Base-by-base conservation (phyloP, 352 stramenopile species). In the Pythium graminicola region DNA sequence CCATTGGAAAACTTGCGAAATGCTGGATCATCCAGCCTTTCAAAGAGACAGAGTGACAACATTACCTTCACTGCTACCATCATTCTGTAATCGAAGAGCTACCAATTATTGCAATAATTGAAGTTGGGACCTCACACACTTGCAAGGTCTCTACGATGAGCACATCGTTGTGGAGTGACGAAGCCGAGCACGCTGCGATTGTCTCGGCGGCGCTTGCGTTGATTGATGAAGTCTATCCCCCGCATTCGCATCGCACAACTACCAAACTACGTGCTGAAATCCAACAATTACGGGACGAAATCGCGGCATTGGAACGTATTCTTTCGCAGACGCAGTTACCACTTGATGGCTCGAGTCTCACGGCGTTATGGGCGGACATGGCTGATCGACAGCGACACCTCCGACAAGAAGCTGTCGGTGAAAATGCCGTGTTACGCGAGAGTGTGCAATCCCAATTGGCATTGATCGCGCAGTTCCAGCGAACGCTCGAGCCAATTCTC, bases 221-320 rank as follows among this genome's bases (percentile, higher is more conserved):
- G 24, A 50, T 50, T 24, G 43, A 50, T 24, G 43, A 50, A 22
- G 41, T n/a, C 6, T 48, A 32, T n/a, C n/a, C n/a, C n/a, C n/a
- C n/a, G n/a, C n/a, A n/a, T n/a, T n/a, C n/a, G n/a, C n/a, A n/a
- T n/a, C n/a, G n/a, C n/a, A n/a, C n/a, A n/a, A n/a, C n/a, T n/a
- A n/a, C n/a, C n/a, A n/a, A n/a, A n/a, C 41, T 13, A 19, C 36
- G 19, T 10, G 6, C 7, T 26, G 41, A 6, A 19, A 22, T 33
- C 4, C 8, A 23, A 17, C 8, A 5, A 11, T 7, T 11, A 26
- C n/a, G n/a, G n/a, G n/a, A n/a, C n/a, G n/a, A n/a, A n/a, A n/a
- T n/a, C n/a, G n/a, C n/a, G n/a, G n/a, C n/a, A n/a, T n/a, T n/a
- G n/a, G n/a, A n/a, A n/a, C n/a, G n/a, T n/a, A n/a, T n/a, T n/a